Conservation (phyloP, 1,284 basidiomycete genomes). For the Volvariella volvacea region DNA sequence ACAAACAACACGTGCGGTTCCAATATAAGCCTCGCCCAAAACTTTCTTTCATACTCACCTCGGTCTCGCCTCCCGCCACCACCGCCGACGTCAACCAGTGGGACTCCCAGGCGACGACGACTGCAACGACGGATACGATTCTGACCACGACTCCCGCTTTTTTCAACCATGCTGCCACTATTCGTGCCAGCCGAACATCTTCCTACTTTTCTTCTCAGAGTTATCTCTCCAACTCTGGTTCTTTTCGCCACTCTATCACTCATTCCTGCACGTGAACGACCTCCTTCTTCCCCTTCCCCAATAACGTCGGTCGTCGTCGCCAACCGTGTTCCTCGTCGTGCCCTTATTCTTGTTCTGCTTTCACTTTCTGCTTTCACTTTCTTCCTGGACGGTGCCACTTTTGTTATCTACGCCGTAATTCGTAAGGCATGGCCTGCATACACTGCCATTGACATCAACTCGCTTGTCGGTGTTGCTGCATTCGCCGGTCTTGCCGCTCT, state of each 20-base stretch:
- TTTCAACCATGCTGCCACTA: constrained; percentile 17
- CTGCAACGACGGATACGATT: constrained; percentile 1
- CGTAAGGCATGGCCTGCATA: constrained; percentile 55
- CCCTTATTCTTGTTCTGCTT: constrained; percentile 62
- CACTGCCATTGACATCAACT: constrained; percentile 63
- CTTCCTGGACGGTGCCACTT: constrained; percentile 77
- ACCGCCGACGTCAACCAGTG: constrained; percentile 1
- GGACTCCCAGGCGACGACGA: constrained; percentile 15
- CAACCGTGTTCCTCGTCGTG: constrained; percentile 61
- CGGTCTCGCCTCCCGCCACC: not conserved
- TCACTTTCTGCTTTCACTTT: constrained; percentile 73
- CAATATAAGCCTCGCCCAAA: constrained; percentile 4
- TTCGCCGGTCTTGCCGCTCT: constrained; percentile 65
- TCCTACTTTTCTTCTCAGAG: constrained; percentile 49
- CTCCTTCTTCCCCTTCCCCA: constrained; percentile 46
- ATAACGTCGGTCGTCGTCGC: constrained; percentile 74
- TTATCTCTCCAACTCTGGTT: constrained; percentile 59
- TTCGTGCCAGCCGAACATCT: constrained; percentile 23
- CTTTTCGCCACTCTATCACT: constrained; percentile 56
- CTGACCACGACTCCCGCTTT: too few species aligned
- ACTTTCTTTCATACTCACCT: constrained; percentile 3
- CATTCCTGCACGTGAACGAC: constrained; percentile 39
- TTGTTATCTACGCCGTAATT: constrained; percentile 58
- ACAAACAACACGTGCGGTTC: constrained; percentile 6
- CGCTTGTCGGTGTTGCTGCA: constrained; percentile 59